These are phyloP conservation scores for Arthrinium puccinioides DNA, from an alignment of 2,329 filamentous ascomycete species.

Conservation along the genomic window DNA sequence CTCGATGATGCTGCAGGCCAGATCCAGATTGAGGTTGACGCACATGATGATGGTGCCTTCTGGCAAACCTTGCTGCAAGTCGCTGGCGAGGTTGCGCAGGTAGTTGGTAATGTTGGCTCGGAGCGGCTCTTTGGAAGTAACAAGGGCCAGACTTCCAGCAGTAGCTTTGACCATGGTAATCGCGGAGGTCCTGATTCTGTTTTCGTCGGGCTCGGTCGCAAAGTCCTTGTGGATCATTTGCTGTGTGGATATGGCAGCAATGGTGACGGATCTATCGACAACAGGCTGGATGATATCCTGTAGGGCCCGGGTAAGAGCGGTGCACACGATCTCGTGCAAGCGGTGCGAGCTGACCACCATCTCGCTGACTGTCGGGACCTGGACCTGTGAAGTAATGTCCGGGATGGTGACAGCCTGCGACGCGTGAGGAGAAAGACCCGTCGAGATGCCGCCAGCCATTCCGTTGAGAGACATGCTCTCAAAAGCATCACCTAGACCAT, in stretches of 20 bases:
- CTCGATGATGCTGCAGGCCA: slow-evolving; percentile 89
- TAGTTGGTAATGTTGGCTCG: slow-evolving; percentile 97
- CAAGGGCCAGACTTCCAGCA: slow-evolving; percentile 85
- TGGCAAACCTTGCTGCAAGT: slow-evolving; percentile 74
- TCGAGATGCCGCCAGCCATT: slow-evolving; percentile 59
- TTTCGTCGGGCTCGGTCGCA: slow-evolving; percentile 84
- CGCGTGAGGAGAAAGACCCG: slow-evolving; percentile 68
- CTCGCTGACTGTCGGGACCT: slow-evolving; percentile 74
- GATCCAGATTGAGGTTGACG: slow-evolving; percentile 93
- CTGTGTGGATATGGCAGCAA: slow-evolving; percentile 91
- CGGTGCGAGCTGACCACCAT: slow-evolving; percentile 67
- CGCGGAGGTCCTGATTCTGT: slow-evolving; percentile 76
- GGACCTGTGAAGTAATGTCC: slow-evolving; percentile 71
- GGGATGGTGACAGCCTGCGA: slow-evolving; percentile 70
- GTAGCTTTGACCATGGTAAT: slow-evolving; percentile 93
- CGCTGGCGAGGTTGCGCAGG: slow-evolving; percentile 63
- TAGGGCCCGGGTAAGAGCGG: slow-evolving; percentile 80
- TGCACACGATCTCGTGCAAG: slow-evolving; percentile 70
- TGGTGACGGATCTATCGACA: slow-evolving; percentile 94
- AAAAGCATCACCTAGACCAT: slow-evolving; percentile 72
- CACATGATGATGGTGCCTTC: slow-evolving; percentile 98
- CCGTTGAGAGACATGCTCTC: slow-evolving; percentile 75
- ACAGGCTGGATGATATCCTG: slow-evolving; percentile 96
- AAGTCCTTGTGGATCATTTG: slow-evolving; percentile 97
- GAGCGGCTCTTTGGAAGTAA: slow-evolving; percentile 97